Base-by-base conservation (phyloP, 306 rosid species). In the Canavalia gladiata region DNA sequence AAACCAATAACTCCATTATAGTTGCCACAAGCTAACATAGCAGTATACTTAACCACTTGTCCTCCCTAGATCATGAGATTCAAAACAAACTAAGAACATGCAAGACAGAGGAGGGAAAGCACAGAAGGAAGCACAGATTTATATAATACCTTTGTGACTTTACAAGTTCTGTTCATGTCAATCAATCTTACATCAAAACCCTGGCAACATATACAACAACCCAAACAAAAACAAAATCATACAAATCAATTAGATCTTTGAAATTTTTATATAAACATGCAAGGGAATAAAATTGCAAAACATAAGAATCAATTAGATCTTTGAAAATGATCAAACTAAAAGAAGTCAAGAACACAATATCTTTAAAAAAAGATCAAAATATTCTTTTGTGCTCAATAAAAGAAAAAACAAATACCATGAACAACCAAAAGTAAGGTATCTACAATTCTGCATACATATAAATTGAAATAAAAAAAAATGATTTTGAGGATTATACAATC, bases 11-110 rank as follows among this genome's bases (percentile, higher is more conserved):
- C 89, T 41, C 99, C 99, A 4, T 93, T 89, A 85, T 90, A 95
- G 85, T 95, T 95, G 80, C 99, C 99, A 84, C 97, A 95, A 66
- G 95, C 97, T 83, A 95, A 60, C 78, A 95, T 87, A 64, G 97
- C 99, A 84, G 92, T 70, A 86, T 88, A 95, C 84, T 93, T 93
- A 28, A 87, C 75, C 82, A 95, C 94, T 89, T 92, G 97, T 49
- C 99, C 99, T 37, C 97, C 99, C 99, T 95, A 79, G 47, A 76
- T 47, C 41, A 76, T 28, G 60, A 52, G 63, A 80, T 68, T 18
- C 82, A 37, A 83, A 68, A 78, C 75, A 88, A 70, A 51, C 67
- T 81, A 73, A 71, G 66, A 69, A 51, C 46, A 74, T 6, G 66
- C 10, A 67, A 46, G 41, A 75, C 29, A 56, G 64, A 50, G 11